Conservation (phyloP, 1,284 basidiomycete species). For the Ganoderma leucocontextum region DNA sequence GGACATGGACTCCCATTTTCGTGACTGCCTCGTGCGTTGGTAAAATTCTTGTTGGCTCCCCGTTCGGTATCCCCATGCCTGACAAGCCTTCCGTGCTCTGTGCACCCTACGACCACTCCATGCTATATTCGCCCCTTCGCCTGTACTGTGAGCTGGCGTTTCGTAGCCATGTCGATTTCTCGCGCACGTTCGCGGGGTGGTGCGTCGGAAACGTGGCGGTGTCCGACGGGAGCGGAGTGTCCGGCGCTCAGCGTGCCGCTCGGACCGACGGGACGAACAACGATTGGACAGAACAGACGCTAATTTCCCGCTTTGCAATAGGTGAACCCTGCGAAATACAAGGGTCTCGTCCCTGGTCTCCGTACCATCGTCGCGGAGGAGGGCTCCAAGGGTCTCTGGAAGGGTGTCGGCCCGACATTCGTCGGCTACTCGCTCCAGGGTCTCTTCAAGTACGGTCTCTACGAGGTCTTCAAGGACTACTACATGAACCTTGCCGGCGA, state of each 20-base stretch:
- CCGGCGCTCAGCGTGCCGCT: background rate
- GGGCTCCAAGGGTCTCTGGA: slow-evolving; percentile 88
- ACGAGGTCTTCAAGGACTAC: slow-evolving; percentile 94
- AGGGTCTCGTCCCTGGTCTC: slow-evolving; percentile 79
- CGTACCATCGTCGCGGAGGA: slow-evolving; percentile 84
- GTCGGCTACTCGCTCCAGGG: slow-evolving; percentile 97
- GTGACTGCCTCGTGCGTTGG: background rate
- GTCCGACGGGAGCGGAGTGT: background rate
- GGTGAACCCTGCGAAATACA: slow-evolving; percentile 84
- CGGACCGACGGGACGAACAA: background rate
- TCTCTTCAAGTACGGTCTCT: slow-evolving; percentile 96
- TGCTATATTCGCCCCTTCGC: background rate
- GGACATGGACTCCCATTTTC: background rate
- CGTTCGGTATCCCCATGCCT: background rate
- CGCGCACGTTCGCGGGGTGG: background rate
- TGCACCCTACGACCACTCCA: no score
- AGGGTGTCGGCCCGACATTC: slow-evolving; percentile 92
- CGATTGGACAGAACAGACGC: background rate
- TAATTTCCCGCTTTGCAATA: slow-evolving; percentile 39
- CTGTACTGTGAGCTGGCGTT: background rate
- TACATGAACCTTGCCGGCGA: slow-evolving; percentile 89
- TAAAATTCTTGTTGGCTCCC: background rate
- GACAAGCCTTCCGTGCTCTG: no score
- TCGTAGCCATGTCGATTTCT: background rate
- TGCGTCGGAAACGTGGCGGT: background rate